Base-by-base conservation (phyloP, 495 filamentous ascomycete species). In the Haplographium delicatum region DNA sequence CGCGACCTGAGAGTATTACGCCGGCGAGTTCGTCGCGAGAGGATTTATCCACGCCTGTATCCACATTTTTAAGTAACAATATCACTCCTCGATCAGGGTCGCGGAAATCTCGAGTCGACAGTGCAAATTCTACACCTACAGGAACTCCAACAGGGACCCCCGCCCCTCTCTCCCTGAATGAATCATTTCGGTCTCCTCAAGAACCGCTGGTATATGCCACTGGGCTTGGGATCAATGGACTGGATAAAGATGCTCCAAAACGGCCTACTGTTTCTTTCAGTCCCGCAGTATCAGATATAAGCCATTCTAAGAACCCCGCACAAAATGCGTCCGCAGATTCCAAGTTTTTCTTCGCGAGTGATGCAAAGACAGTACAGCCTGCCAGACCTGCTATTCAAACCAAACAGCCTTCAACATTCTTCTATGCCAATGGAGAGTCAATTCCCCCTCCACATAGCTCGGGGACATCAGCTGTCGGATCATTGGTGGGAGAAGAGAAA, bases 291-390 rank as follows among this genome's bases (percentile, higher is more conserved):
- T 58, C 57, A 49, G 54, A 62, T 20, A 38, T 39, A 33, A 50
- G 54, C 18, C 33, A 30, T 28, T 41, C 49, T 43, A 62, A 43
- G 20, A 59, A 56, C 31, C 54, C 59, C 23, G 60, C 62, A 9
- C 20, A 34, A 24, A 53, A 52, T 35, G 48, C 64, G 23, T 26
- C 45, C 0, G 51, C 11, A 11, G 49, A 56, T 28, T 78, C 83
- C 25, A 84, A 82, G 65, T 89, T 91, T 69, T 89, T 91, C 60
- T 84, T 86, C 65, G 86, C 85, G 6, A 79, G 76, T 57, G 83
- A 88, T 51, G 81, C 74, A n/a, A 81, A 79, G 52, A 67, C 66
- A n/a, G 64, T 63, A 19, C 56, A 58, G 47, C 11, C 44, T 47
- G 18, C 56, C 51, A 26, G 57, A 50, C 48, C 70, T 48, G 43